Percentiles rank a stretch among this genome's conserved stretches.
Conservation (phyloP, 441 rosid genomes). For the Populus trichocarpa region DNA sequence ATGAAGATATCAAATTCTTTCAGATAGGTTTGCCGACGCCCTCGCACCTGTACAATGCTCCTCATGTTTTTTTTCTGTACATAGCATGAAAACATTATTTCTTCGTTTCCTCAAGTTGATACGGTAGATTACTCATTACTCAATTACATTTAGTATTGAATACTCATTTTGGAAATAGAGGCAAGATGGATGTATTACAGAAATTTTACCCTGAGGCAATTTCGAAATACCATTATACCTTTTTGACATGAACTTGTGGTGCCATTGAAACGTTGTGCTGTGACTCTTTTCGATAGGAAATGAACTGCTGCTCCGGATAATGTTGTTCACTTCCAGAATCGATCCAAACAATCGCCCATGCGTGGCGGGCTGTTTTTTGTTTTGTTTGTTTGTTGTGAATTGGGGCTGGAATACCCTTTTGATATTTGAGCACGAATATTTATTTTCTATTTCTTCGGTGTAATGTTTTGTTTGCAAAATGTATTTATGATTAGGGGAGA, state of each 20-base stretch:
- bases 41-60: constrained; percentile 5
- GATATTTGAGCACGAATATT: too few species aligned
- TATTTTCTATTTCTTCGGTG: too few species aligned
- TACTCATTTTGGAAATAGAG: neutral
- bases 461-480: too few species aligned
- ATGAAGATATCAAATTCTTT: neutral
- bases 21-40: constrained; percentile 1
- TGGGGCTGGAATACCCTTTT: too few species aligned
- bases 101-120: neutral
- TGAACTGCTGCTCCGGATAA: neutral
- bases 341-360: too few species aligned
- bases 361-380: too few species aligned
- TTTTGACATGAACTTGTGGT: neutral
- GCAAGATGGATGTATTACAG: neutral
- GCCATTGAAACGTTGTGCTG: neutral
- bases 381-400: too few species aligned
- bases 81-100: neutral
- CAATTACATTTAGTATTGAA: neutral
- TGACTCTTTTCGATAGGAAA: neutral
- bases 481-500: neutral
- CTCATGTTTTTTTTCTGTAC: constrained; percentile 5
- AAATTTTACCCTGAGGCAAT: neutral
- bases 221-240: neutral
- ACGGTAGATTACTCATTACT: neutral
- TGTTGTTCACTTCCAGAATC: neutral